These are phyloP conservation scores for Monilinia fructicola DNA, from an alignment of 2,329 filamentous ascomycete species.

Conservation along the genomic window DNA sequence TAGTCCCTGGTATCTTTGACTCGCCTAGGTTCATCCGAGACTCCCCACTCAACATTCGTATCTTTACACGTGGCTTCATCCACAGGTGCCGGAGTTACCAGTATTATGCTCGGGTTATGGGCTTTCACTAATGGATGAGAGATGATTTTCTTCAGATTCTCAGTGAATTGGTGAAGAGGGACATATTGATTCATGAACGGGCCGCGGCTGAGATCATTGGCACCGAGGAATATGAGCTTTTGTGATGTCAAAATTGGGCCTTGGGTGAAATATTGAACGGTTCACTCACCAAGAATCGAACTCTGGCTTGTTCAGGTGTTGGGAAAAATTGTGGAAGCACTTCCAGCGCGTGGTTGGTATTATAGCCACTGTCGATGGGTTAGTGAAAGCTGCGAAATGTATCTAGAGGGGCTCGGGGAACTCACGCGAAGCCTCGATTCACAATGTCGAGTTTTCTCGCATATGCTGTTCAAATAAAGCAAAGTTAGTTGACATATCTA, in stretches of 20 bases:
- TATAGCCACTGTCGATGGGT: slow-evolving; percentile 31
- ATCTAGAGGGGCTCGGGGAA: too few relatives aligned
- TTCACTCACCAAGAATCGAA: slow-evolving; percentile 46
- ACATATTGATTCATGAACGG: slow-evolving; percentile 69
- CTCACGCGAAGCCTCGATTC: slow-evolving; percentile 29
- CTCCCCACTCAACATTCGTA: slow-evolving; percentile 41
- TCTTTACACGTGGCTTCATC: slow-evolving; percentile 64
- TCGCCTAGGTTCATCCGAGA: slow-evolving; percentile 43
- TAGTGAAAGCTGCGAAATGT: background rate
- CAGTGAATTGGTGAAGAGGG: slow-evolving; percentile 67
- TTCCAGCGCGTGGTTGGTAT: slow-evolving; percentile 32
- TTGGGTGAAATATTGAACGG: background rate
- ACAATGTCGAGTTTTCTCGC: slow-evolving; percentile 29
- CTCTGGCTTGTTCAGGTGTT: slow-evolving; percentile 30
- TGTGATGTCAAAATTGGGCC: background rate
- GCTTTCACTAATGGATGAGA: slow-evolving; percentile 66
- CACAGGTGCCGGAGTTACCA: slow-evolving; percentile 81
- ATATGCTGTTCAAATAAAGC: slow-evolving; percentile 10
- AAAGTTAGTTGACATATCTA: background rate
- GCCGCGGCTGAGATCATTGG: slow-evolving; percentile 76
- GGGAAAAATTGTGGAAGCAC: slow-evolving; percentile 29
- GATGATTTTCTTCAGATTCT: slow-evolving; percentile 69
- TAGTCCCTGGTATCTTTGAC: slow-evolving; percentile 58
- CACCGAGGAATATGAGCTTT: slow-evolving; percentile 69
- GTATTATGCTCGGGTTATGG: slow-evolving; percentile 69